Evolutionary conservation across 345 rosid species (phyloP).

Genomic region (Chamaenerion angustifolium): DNA sequence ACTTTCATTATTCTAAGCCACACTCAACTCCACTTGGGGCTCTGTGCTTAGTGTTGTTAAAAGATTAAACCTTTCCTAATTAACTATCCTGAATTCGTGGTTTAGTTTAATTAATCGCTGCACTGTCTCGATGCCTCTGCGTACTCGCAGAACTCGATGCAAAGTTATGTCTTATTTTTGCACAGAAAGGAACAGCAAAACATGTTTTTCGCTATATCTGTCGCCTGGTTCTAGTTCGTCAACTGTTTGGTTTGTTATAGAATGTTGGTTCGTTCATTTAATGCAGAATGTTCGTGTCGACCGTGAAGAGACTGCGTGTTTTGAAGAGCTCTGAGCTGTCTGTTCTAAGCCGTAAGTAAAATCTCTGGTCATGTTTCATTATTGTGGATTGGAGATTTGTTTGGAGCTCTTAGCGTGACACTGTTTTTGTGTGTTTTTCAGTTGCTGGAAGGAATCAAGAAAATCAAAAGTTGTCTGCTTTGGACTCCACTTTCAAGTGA

Average conservation of each 20-base stretch:
- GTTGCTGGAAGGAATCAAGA: constrained; percentile 7
- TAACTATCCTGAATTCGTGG: neutral
- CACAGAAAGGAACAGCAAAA: neutral
- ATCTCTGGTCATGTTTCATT: neutral
- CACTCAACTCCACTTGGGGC: too few relatives aligned
- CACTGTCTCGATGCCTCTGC: neutral
- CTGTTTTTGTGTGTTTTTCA: neutral
- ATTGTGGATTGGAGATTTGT: too few relatives aligned
- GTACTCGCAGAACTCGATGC: constrained; percentile 3
- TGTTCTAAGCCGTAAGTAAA: constrained; percentile 27
- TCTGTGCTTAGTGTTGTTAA: neutral
- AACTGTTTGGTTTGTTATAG: neutral
- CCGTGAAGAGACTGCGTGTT: constrained; percentile 82
- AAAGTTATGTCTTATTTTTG: constrained; percentile 1
- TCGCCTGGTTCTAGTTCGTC: neutral
- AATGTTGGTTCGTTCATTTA: neutral
- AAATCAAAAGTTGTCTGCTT: neutral
- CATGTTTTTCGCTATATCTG: too few relatives aligned
- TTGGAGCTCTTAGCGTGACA: neutral
- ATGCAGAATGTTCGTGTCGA: constrained; percentile 77
- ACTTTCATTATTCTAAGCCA: neutral
- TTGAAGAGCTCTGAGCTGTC: constrained; percentile 72
- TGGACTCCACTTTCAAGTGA: neutral
- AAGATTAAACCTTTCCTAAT: neutral
- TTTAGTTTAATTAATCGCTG: neutral